Conservation (phyloP, 2,329 filamentous ascomycete genomes). For the Hymenoscyphus linearis region DNA sequence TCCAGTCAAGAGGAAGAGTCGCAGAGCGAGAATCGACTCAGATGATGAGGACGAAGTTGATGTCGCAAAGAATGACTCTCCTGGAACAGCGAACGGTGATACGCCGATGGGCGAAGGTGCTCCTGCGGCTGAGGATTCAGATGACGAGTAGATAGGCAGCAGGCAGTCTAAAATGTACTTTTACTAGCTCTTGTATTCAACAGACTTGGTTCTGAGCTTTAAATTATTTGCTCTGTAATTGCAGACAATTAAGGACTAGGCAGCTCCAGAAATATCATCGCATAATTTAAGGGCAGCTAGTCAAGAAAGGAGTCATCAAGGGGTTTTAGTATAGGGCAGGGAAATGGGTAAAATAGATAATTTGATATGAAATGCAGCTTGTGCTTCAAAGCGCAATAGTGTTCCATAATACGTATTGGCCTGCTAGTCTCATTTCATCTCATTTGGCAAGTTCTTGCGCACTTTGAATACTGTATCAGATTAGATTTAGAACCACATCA, state of each 20-base stretch:
- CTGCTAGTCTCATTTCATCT: background rate
- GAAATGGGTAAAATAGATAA: background rate
- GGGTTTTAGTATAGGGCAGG: background rate
- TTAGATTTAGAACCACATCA: background rate
- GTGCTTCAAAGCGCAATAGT: background rate
- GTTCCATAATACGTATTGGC: background rate
- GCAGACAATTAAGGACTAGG: background rate
- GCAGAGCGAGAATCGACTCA: constrained; percentile 25
- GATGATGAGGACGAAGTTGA: constrained; percentile 31
- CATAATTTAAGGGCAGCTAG: background rate
- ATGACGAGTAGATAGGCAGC: constrained; percentile 19
- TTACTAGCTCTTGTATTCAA: background rate
- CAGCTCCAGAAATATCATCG: background rate
- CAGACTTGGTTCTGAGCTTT: background rate
- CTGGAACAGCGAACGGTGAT: constrained; percentile 27
- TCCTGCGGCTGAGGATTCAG: constrained; percentile 16
- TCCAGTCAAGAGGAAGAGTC: constrained; percentile 23
- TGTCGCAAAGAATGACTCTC: constrained; percentile 22
- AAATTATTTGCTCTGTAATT: background rate
- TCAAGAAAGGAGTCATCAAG: background rate
- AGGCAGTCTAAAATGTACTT: background rate
- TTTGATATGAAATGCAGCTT: background rate
- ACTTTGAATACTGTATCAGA: background rate
- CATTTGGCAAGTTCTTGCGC: background rate
- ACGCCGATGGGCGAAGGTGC: constrained; percentile 28